A percentile compares a stretch with the other conserved stretches of the same genome.
phyloP scores from a whole-genome alignment of 2,329 filamentous ascomycete species.

The Xylariales sp. region DNA sequence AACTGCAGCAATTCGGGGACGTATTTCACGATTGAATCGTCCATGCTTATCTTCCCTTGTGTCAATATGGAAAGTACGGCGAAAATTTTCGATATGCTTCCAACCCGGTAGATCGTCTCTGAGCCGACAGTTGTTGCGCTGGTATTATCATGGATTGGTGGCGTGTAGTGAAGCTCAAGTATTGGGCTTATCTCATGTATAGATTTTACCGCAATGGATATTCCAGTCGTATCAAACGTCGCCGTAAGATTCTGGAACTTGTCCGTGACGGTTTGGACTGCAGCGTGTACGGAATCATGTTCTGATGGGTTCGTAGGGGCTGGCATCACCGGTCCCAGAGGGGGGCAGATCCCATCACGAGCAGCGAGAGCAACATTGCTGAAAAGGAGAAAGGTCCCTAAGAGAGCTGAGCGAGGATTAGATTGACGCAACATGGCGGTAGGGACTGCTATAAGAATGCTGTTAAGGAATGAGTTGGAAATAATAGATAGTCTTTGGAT shows the following conservation, averaged over 20 bases:
- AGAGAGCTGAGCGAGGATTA: constrained; percentile 12
- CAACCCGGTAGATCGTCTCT: constrained; percentile 53
- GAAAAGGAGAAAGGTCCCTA: constrained; percentile 33
- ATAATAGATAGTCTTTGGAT: background rate
- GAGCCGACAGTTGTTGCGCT: constrained; percentile 47
- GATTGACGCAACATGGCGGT: constrained; percentile 12
- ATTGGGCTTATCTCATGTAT: constrained; percentile 54
- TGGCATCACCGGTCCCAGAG: constrained; percentile 56
- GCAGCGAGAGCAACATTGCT: constrained; percentile 40
- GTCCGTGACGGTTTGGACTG: constrained; percentile 41
- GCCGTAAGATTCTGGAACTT: constrained; percentile 47
- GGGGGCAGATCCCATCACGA: constrained; percentile 54
- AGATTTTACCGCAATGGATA: constrained; percentile 56
- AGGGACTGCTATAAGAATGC: background rate
- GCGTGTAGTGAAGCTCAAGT: constrained; percentile 57
- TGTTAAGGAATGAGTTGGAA: background rate
- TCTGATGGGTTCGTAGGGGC: constrained; percentile 51
- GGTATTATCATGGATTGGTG: constrained; percentile 46
- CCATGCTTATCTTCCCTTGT: constrained; percentile 38
- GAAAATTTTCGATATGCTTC: constrained; percentile 54
- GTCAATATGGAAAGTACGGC: constrained; percentile 43
- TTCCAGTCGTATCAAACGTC: constrained; percentile 49
- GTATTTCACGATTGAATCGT: constrained; percentile 44
- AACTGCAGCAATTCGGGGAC: constrained; percentile 46
- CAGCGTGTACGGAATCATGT: constrained; percentile 48